phyloP scores from a whole-genome alignment of 202 grass and related monocot species.

The Saccharum hybrid region DNA sequence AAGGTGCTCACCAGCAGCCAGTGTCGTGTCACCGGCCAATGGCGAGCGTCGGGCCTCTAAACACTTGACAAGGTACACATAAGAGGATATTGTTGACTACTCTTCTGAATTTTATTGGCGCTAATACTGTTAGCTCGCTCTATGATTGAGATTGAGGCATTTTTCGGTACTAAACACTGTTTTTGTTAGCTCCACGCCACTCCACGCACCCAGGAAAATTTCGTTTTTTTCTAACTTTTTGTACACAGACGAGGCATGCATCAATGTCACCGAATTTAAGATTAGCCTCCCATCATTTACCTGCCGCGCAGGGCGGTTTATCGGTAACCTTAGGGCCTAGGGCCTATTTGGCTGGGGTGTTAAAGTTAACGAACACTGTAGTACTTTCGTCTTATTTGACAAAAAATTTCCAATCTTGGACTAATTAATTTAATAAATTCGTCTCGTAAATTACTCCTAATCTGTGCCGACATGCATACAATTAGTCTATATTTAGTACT shows the following conservation, averaged over 20 bases:
- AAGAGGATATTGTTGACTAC: conserved; percentile 18
- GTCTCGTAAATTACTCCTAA: too few relatives aligned
- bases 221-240: too few relatives aligned
- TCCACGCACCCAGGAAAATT: not conserved
- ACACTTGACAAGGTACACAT: not conserved
- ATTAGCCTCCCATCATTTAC: not conserved
- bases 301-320: too few relatives aligned
- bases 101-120: conserved; percentile 15
- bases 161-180: not conserved
- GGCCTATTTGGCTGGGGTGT: too few relatives aligned
- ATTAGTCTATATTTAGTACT: too few relatives aligned
- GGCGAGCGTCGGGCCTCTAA: conserved; percentile 13
- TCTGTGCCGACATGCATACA: too few relatives aligned
- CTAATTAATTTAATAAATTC: too few relatives aligned
- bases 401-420: too few relatives aligned
- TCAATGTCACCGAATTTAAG: not conserved
- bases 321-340: too few relatives aligned
- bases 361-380: too few relatives aligned
- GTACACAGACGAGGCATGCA: not conserved
- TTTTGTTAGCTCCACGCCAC: not conserved
- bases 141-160: conserved; percentile 24
- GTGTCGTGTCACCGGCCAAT: conserved; percentile 16
- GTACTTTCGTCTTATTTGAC: too few relatives aligned
- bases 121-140: conserved; percentile 22
- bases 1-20: too few relatives aligned